These are phyloP conservation scores for Isatis tinctoria DNA, from an alignment of 345 rosid genomes.

Conservation along the genomic window DNA sequence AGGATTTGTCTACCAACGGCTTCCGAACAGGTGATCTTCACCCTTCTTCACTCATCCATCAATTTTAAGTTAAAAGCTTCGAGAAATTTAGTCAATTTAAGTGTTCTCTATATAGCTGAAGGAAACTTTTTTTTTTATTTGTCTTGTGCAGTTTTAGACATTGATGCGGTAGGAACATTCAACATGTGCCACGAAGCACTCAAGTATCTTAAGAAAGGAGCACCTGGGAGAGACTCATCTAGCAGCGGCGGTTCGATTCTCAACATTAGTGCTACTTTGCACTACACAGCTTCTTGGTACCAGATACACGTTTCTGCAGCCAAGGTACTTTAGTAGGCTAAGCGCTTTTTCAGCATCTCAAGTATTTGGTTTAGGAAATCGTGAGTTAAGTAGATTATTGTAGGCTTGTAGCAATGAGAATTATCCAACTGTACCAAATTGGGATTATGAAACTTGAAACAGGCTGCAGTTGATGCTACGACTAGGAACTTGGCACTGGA, in stretches of 20 bases:
- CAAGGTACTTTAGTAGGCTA: slow-evolving; percentile 40
- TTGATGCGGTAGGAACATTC: slow-evolving; percentile 79
- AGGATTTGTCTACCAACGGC: slow-evolving; percentile 82
- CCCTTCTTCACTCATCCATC: not conserved
- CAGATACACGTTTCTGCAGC: slow-evolving; percentile 88
- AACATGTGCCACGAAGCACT: slow-evolving; percentile 69
- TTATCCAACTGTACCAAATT: not conserved
- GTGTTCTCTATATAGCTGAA: not conserved
- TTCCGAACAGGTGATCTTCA: slow-evolving; percentile 60
- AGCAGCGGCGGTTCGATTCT: slow-evolving; percentile 46
- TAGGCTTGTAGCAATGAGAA: not conserved
- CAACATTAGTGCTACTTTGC: slow-evolving; percentile 78
- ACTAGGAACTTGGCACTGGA: slow-evolving; percentile 77
- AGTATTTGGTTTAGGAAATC: not conserved
- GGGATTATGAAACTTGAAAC: slow-evolving; percentile 13
- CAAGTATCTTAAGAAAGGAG: slow-evolving; percentile 70
- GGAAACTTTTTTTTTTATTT: not conserved
- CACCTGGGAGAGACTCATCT: slow-evolving; percentile 42
- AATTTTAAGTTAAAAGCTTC: not conserved
- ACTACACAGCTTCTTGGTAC: slow-evolving; percentile 77
- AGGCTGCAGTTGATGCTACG: slow-evolving; percentile 78
- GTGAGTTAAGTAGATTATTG: not conserved
- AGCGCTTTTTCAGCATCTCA: not conserved
- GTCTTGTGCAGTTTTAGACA: slow-evolving; percentile 61
- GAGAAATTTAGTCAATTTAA: not conserved